phyloP scores from a whole-genome alignment of 2,329 filamentous ascomycete species.

The Colletotrichum tropicicola region DNA sequence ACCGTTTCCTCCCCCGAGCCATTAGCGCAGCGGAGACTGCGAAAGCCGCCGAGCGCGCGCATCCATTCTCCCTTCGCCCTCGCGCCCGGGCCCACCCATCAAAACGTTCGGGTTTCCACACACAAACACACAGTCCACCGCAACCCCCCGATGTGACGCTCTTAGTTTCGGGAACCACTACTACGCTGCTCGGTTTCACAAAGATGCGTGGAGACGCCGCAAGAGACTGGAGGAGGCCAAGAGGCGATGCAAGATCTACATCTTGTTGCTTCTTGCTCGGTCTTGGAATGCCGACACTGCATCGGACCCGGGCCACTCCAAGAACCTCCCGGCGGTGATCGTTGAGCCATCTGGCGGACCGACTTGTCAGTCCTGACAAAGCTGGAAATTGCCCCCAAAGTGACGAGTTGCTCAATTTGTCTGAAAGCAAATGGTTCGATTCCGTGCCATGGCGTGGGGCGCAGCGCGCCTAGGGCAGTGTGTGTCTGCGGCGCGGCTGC shows the following conservation, averaged over 20 bases:
- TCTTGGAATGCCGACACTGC: background rate
- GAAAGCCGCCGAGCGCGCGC: too few relatives aligned
- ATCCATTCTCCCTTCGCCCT: too few relatives aligned
- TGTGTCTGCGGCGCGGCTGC: background rate
- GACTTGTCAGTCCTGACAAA: background rate
- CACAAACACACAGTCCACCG: constrained; percentile 9
- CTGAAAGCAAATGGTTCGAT: background rate
- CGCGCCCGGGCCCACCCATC: too few relatives aligned
- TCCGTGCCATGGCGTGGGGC: background rate
- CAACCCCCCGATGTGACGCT: background rate
- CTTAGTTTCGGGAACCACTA: constrained; percentile 9
- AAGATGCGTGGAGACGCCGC: background rate
- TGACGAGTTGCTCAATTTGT: background rate
- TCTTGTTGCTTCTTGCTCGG: background rate
- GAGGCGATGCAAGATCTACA: background rate
- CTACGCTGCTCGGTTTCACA: constrained; percentile 3
- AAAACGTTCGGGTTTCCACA: too few relatives aligned
- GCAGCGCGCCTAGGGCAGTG: background rate
- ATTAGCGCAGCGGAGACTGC: too few relatives aligned
- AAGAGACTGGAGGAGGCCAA: background rate
- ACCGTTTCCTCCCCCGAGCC: too few relatives aligned
- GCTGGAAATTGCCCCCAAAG: background rate
- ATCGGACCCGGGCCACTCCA: background rate
- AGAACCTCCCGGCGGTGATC: too few relatives aligned
- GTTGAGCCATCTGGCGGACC: background rate